These are phyloP conservation scores for Plasmodium gonderi DNA, from an alignment of 169 alveolate species.

Conservation along the genomic window DNA sequence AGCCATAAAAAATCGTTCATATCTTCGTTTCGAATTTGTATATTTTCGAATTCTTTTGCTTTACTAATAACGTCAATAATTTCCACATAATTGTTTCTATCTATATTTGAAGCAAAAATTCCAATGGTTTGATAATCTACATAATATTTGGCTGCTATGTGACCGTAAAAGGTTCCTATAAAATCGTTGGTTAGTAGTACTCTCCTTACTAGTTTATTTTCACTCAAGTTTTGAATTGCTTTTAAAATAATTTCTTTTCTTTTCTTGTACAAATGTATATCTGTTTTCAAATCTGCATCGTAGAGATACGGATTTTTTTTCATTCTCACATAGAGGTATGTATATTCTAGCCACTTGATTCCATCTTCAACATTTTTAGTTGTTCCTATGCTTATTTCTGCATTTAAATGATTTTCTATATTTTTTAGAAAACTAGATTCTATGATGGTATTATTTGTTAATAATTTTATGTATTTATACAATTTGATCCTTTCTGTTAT, in stretches of 20 bases:
- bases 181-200: constrained; percentile 78
- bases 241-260: constrained; percentile 76
- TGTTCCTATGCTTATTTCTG: constrained; percentile 96
- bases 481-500: constrained; percentile 83
- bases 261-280: constrained; percentile 68
- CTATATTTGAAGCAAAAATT: constrained; percentile 46
- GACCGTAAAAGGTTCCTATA: constrained; percentile 88
- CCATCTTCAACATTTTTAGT: constrained; percentile 93
- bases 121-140: constrained; percentile 88
- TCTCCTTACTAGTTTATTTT: constrained; percentile 79
- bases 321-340: constrained; percentile 94
- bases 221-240: constrained; percentile 80
- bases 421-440: constrained; percentile 82
- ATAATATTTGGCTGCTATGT: constrained; percentile 90
- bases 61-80: constrained; percentile 57
- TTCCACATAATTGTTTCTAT: constrained; percentile 45
- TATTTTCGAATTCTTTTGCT: constrained; percentile 72
- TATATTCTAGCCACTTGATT: constrained; percentile 94
- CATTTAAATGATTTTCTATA: constrained; percentile 91
- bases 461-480: constrained; percentile 79
- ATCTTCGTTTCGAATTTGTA: constrained; percentile 70
- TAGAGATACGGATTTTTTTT: constrained; percentile 90
- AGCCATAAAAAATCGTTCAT: constrained; percentile 58
- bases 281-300: constrained; percentile 85
- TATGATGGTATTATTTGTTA: constrained; percentile 81